Evolutionary conservation across 257 asterid species (phyloP), one percentile per base, ranked within the genome.

Genomic region (Knoxia roxburghii): DNA sequence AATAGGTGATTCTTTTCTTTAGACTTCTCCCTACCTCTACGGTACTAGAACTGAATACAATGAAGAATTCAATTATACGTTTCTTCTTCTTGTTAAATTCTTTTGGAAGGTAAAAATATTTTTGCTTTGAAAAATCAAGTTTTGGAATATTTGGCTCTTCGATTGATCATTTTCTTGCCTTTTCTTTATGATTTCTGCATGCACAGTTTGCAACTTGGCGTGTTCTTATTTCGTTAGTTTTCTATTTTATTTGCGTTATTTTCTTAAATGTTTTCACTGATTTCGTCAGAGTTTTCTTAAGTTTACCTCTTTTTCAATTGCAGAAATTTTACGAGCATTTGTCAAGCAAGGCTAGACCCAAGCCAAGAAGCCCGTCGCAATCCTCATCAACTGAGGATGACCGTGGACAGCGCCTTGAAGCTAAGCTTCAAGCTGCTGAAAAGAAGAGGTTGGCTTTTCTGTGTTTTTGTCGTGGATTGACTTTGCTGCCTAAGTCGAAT

Each of bases 381-480:
- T 81, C 89, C 51, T 80, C 90, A 15, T 82, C 90, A 43, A 45
- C 74, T n/a, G 95, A 86, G 72, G 97, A 88, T 45, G 92, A 88
- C 66, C 89, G 69, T 66, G 99, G 93, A 69, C 96, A 86, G 80
- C 95, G 97, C 49, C 93, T 94, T 1, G 97, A 94, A 86, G 99
- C 99, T 49, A 94, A 88, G 85, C 96, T 94, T 70, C 88, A 81
- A 77, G 99, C 96, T 80, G 99, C 99, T 67, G 95, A 94, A 74
- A 87, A 80, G 78, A 94, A 94, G 79, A 85, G 99, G 99, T 85
- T 60, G 65, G 29, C n/a, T 29, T n/a, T 11, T 53, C 60, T 58
- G 50, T 27, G n/a, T 13, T 11, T 39, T 64, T 64, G 51, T 18
- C 29, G 23, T 7, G 50, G 46, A 65, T 20, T 20, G 56, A 21